Conservation (phyloP, 2,329 filamentous ascomycete genomes). For the Cadophora sp. region DNA sequence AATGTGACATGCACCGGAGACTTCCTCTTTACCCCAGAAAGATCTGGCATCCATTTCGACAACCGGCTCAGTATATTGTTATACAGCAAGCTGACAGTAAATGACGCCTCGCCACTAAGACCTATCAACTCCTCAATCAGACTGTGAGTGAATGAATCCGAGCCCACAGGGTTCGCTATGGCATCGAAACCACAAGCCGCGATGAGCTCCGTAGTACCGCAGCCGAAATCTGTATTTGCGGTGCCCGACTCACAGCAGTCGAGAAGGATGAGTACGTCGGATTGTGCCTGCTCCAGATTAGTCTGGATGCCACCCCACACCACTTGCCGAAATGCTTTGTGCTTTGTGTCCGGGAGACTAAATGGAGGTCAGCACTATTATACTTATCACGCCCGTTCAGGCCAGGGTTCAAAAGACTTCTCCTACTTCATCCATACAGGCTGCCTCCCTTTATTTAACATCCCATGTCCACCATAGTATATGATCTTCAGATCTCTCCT, state of each 20-base stretch:
- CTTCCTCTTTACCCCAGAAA: no score
- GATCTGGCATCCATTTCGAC: no score
- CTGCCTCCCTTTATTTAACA: constrained; percentile 59
- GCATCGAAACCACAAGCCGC: no score
- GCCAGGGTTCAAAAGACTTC: neutral
- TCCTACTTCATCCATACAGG: constrained; percentile 66
- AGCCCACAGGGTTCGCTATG: no score
- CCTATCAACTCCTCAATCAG: no score
- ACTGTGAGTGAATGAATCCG: no score
- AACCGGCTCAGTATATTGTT: no score
- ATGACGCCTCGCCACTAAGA: no score
- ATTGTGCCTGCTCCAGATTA: constrained; percentile 61
- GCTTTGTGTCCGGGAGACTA: constrained; percentile 12
- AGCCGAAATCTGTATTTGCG: constrained; percentile 13
- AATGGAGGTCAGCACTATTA: neutral
- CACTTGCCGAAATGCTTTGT: constrained; percentile 16
- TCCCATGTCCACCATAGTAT: constrained; percentile 66
- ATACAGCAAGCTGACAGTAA: no score
- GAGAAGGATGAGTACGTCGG: constrained; percentile 63
- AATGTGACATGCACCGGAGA: no score
- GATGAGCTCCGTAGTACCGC: no score
- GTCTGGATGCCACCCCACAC: constrained; percentile 46
- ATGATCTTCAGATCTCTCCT: constrained; percentile 64
- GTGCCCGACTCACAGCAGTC: constrained; percentile 59
- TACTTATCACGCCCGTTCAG: neutral